A percentile compares a stretch with the other conserved stretches of the same genome.
These are phyloP conservation scores for Cyclanthera cordifolia DNA, from an alignment of 306 rosid species.

Conservation along the genomic window DNA sequence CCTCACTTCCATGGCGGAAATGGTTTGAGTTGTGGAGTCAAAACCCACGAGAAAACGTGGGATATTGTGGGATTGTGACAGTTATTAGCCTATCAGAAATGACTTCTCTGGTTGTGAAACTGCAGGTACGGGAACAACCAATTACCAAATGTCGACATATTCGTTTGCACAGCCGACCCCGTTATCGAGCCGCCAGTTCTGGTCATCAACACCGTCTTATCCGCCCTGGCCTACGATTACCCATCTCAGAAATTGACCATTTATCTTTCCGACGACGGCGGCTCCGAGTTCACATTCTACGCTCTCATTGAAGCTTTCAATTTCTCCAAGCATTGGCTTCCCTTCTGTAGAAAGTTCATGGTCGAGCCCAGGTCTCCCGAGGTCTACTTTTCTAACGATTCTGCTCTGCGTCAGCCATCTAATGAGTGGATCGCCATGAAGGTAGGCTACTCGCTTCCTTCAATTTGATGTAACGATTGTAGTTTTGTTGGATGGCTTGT, in stretches of 20 bases:
- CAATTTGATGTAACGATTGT: neutral
- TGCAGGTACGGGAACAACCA: slow-evolving; percentile 31
- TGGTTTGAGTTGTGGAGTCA: no score
- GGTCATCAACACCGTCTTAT: slow-evolving; percentile 55
- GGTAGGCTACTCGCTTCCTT: slow-evolving; percentile 19
- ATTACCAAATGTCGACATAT: slow-evolving; percentile 40
- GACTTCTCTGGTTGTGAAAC: neutral
- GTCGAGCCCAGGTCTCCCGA: slow-evolving; percentile 46
- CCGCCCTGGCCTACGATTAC: slow-evolving; percentile 41
- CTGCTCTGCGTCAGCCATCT: neutral
- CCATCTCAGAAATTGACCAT: slow-evolving; percentile 44
- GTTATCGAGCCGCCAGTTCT: slow-evolving; percentile 49
- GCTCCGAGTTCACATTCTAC: slow-evolving; percentile 49
- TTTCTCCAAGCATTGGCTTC: slow-evolving; percentile 52
- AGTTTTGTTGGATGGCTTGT: neutral
- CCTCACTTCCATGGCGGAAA: no score
- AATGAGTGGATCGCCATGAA: slow-evolving; percentile 27
- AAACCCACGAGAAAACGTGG: no score
- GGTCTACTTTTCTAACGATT: slow-evolving; percentile 35
- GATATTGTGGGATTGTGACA: no score
- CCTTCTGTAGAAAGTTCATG: slow-evolving; percentile 45
- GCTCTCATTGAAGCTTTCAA: slow-evolving; percentile 45
- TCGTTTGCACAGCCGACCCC: slow-evolving; percentile 75
- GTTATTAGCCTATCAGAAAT: no score
- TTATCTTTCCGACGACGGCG: slow-evolving; percentile 66